Percentiles rank a stretch among this genome's conserved stretches.
These are phyloP conservation scores for Myxozyma melibiosi DNA, from an alignment of 805 yeast genomes.

Conservation along the genomic window DNA sequence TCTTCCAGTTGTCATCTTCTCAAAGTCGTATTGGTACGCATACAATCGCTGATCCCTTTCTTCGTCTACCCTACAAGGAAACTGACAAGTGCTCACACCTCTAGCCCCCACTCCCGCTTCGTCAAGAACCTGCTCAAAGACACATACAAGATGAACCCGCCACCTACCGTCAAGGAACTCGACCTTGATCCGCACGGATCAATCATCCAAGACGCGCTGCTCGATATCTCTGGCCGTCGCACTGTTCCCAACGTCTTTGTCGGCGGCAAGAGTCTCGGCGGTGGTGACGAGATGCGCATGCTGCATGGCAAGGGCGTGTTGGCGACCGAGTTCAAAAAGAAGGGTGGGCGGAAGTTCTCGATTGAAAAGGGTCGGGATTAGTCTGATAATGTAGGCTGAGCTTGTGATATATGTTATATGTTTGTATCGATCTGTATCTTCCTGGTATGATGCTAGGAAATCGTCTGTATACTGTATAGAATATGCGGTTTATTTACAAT, in stretches of 20 bases:
- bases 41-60: too few relatives aligned
- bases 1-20: slow-evolving; percentile 47
- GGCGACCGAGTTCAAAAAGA: slow-evolving; percentile 27
- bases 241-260: slow-evolving; percentile 92
- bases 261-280: slow-evolving; percentile 78
- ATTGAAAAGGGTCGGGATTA: neutral
- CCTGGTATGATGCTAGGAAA: too few relatives aligned
- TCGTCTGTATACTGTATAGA: too few relatives aligned
- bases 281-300: slow-evolving; percentile 75
- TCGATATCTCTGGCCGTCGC: slow-evolving; percentile 66
- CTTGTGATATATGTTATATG: neutral
- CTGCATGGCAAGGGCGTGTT: slow-evolving; percentile 63
- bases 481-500: too few relatives aligned
- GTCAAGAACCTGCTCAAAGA: slow-evolving; percentile 67
- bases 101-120: slow-evolving; percentile 71
- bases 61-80: too few relatives aligned
- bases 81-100: neutral
- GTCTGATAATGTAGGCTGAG: too few relatives aligned
- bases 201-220: slow-evolving; percentile 73
- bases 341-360: slow-evolving; percentile 14
- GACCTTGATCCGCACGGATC: slow-evolving; percentile 78
- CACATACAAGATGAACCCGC: slow-evolving; percentile 71
- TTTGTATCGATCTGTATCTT: too few relatives aligned
- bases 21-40: slow-evolving; percentile 49
- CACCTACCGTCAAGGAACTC: slow-evolving; percentile 73